Evolutionary conservation across 1,139 yeast species (phyloP).

Genomic region (Diutina ranongensis): DNA sequence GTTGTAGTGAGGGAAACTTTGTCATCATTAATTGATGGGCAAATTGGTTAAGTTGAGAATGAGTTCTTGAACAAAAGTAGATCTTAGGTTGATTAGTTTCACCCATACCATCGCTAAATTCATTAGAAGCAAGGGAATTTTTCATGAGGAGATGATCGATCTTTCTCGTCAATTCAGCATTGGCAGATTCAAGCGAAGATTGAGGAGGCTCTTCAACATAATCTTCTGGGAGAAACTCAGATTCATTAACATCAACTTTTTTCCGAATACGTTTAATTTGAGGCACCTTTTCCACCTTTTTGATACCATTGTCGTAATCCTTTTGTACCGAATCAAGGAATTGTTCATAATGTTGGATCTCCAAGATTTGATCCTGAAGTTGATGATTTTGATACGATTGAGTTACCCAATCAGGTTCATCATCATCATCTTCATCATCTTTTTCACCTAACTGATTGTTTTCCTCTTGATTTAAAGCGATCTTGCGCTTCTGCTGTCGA

Average conservation of each 20-base stretch:
- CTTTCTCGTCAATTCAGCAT: conserved; percentile 25
- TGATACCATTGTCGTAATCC: conserved; percentile 31
- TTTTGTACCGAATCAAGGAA: conserved; percentile 7
- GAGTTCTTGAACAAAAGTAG: conserved; percentile 77
- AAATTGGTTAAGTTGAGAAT: conserved; percentile 79
- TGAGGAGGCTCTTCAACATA: conserved; percentile 20
- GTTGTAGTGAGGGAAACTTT: conserved; percentile 50
- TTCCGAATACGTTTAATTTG: conserved; percentile 7
- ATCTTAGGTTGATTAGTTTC: conserved; percentile 20
- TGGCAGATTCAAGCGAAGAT: conserved; percentile 12
- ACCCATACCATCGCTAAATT: background rate
- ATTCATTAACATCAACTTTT: conserved; percentile 12
- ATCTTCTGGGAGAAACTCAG: conserved; percentile 29
- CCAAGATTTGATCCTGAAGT: conserved; percentile 16
- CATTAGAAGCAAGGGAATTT: background rate
- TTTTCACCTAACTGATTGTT: conserved; percentile 13
- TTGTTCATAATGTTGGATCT: background rate
- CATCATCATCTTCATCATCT: conserved; percentile 19
- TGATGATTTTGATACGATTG: conserved; percentile 27
- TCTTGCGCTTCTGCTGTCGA: conserved; percentile 40
- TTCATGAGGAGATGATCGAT: conserved; percentile 25
- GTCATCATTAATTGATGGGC: conserved; percentile 61
- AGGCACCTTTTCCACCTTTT: conserved; percentile 10
- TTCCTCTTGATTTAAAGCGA: conserved; percentile 13
- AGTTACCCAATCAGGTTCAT: conserved; percentile 54